Percentiles rank a stretch among this genome's conserved stretches.
Evolutionary conservation across 164 flowering plant species (phyloP).

Genomic region (Pachysandra terminalis): DNA sequence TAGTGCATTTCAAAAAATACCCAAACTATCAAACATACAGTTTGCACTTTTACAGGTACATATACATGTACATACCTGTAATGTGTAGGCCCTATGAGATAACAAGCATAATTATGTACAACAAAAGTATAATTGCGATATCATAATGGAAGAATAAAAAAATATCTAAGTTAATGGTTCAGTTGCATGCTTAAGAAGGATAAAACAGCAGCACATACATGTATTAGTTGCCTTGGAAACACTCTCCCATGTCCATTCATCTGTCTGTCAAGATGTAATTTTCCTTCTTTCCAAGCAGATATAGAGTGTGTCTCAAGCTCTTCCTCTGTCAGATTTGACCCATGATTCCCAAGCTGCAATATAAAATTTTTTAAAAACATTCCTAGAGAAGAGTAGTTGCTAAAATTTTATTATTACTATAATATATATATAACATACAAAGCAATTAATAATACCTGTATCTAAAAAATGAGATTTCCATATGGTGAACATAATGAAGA

Average conservation of each 20-base stretch:
- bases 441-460: too few species aligned
- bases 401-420: too few species aligned
- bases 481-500: too few species aligned
- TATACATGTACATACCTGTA: neutral
- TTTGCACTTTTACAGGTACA: neutral
- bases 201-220: conserved; percentile 43
- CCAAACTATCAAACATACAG: neutral
- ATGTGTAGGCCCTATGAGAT: neutral
- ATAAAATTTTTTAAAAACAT: neutral
- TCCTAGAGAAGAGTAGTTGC: neutral
- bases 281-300: conserved; percentile 93
- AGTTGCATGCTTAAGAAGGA: neutral
- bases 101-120: neutral
- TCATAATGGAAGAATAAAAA: neutral
- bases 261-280: conserved; percentile 49
- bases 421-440: too few species aligned
- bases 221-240: conserved; percentile 50
- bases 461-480: too few species aligned
- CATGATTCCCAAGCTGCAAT: conserved; percentile 81
- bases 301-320: conserved; percentile 94
- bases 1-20: too few species aligned
- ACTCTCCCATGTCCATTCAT: conserved; percentile 43
- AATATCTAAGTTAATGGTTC: neutral
- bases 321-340: conserved; percentile 88
- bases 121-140: neutral